A percentile compares a stretch with the other conserved stretches of the same genome.
These are phyloP conservation scores for Fusarium sp. DNA, from an alignment of 2,329 filamentous ascomycete genomes.

Conservation along the genomic window DNA sequence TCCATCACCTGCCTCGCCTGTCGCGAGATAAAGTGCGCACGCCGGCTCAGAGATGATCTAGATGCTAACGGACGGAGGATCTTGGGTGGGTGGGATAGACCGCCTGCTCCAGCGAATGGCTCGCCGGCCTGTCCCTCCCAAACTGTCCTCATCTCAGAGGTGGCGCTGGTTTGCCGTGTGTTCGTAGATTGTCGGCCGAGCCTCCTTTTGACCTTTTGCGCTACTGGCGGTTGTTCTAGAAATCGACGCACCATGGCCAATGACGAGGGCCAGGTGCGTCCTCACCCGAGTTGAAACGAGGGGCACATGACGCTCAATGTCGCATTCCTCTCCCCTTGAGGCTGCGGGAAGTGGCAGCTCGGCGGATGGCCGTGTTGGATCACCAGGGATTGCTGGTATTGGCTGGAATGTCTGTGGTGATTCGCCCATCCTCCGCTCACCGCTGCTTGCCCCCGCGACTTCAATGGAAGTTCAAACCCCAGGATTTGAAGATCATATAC, in stretches of 20 bases:
- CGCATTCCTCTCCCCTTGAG: constrained; percentile 42
- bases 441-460: constrained; percentile 43
- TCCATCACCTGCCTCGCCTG: constrained; percentile 33
- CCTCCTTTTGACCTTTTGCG: constrained; percentile 47
- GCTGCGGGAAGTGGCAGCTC: constrained; percentile 38
- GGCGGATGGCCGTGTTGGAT: constrained; percentile 40
- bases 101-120: constrained; percentile 37
- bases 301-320: constrained; percentile 46
- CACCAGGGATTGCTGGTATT: constrained; percentile 29
- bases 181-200: constrained; percentile 38
- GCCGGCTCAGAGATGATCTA: constrained; percentile 36
- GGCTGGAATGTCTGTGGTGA: constrained; percentile 7
- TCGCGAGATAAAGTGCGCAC: constrained; percentile 37
- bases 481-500: constrained; percentile 41
- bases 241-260: constrained; percentile 48
- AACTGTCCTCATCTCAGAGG: constrained; percentile 28
- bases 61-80: constrained; percentile 38
- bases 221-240: constrained; percentile 56
- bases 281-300: constrained; percentile 37
- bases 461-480: constrained; percentile 24
- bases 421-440: constrained; percentile 44
- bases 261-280: constrained; percentile 34
- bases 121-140: constrained; percentile 35
- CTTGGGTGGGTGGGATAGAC: constrained; percentile 44
- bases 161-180: constrained; percentile 30